Evolutionary conservation across 257 asterid genomes (phyloP).

Genomic region (Eustoma russellianum): DNA sequence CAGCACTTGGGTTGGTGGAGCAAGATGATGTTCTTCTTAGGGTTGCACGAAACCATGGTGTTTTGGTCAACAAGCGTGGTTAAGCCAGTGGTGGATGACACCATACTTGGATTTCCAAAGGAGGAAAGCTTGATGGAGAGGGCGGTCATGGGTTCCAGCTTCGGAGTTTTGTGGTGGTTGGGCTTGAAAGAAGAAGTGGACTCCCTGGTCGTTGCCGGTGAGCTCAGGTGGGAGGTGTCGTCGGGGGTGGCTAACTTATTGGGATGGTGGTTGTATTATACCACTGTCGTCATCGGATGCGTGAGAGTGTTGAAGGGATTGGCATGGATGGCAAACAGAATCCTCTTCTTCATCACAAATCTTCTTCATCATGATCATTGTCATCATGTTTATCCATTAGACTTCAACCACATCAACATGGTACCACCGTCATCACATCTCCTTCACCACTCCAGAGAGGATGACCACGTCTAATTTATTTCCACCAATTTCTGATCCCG

Average conservation of each 20-base stretch:
- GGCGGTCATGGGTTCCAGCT: slow-evolving; percentile 40
- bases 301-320: slow-evolving; percentile 32
- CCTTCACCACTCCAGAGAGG: too few relatives aligned
- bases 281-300: slow-evolving; percentile 49
- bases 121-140: slow-evolving; percentile 47
- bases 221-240: slow-evolving; percentile 39
- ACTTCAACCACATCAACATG: too few relatives aligned
- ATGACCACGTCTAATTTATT: too few relatives aligned
- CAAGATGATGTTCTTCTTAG: slow-evolving; percentile 46
- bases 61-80: slow-evolving; percentile 56
- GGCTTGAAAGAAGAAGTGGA: slow-evolving; percentile 77
- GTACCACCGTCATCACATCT: too few relatives aligned
- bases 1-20: slow-evolving; percentile 19
- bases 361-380: too few relatives aligned
- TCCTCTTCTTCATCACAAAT: slow-evolving; percentile 11
- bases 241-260: slow-evolving; percentile 44
- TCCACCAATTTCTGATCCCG: too few relatives aligned
- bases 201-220: slow-evolving; percentile 50
- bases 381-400: too few relatives aligned
- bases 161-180: slow-evolving; percentile 81
- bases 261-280: slow-evolving; percentile 69
- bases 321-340: slow-evolving; percentile 12
- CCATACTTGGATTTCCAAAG: slow-evolving; percentile 32
- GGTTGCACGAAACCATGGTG: slow-evolving; percentile 58
- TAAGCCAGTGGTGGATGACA: slow-evolving; percentile 72